Conservation (phyloP, 1,139 yeast species). For the Blastobotrys arbuscula region DNA sequence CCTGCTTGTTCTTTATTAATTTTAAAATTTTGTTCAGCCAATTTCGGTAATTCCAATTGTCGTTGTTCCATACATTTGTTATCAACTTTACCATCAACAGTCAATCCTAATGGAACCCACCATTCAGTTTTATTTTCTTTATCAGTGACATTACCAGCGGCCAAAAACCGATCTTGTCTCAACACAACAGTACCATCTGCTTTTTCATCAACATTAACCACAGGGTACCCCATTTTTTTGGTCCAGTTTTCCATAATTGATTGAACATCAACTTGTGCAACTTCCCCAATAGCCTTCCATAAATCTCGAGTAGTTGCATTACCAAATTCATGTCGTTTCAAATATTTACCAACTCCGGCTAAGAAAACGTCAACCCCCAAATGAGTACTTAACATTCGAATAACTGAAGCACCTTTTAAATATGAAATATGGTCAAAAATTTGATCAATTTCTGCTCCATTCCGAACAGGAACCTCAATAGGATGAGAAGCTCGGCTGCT, state of each 20-base stretch:
- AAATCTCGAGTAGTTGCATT: constrained; percentile 77
- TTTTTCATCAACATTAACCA: constrained; percentile 53
- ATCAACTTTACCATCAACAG: constrained; percentile 56
- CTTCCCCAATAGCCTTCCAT: constrained; percentile 71
- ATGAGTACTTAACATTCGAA: constrained; percentile 71
- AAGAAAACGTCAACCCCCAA: constrained; percentile 71
- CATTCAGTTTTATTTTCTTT: constrained; percentile 68
- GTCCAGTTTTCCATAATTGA: constrained; percentile 80
- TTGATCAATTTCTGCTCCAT: constrained; percentile 80
- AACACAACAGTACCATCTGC: constrained; percentile 41
- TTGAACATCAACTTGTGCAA: constrained; percentile 67
- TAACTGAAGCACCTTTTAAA: constrained; percentile 73
- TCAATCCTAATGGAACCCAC: constrained; percentile 79
- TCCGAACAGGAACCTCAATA: constrained; percentile 75
- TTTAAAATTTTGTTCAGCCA: constrained; percentile 49
- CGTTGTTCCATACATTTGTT: constrained; percentile 53
- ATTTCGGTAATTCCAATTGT: constrained; percentile 40
- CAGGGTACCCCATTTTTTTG: constrained; percentile 77
- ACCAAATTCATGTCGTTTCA: constrained; percentile 63
- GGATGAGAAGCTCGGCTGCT: constrained; percentile 80
- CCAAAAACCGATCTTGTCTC: constrained; percentile 68
- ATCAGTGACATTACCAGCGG: constrained; percentile 70
- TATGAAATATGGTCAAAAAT: constrained; percentile 84
- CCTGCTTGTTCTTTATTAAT: constrained; percentile 80
- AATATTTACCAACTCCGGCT: constrained; percentile 70